Evolutionary conservation across 352 stramenopile species (phyloP), one percentile per base, ranked within the genome.

Genomic region (Phytophthora podocarpi): DNA sequence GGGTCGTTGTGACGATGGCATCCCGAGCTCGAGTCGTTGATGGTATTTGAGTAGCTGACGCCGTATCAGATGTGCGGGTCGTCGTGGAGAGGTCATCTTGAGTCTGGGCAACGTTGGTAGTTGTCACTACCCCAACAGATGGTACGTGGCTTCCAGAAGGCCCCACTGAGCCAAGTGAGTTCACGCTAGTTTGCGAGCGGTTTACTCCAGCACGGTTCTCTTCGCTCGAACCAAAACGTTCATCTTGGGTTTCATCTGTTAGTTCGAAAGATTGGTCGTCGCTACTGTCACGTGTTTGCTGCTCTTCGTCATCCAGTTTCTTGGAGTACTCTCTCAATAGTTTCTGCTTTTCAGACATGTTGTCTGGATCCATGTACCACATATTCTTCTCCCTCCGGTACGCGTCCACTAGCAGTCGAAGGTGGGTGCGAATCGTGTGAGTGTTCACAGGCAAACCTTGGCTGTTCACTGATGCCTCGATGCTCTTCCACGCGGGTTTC

Each of bases 291-390:
- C 28, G n/a, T 32, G 37, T 36, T 18, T 45, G 27, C 21, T 31
- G 9, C n/a, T 56, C 34, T 21, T 53, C 35, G 5, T 48, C 34
- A 39, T 68, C 51, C 32, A 72, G 9, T n/a, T 37, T 47, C 15
- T 30, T 52, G 20, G 51, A 65, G 15, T 69, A 72, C 3, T 18
- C 36, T 28, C 39, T 52, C 39, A 72, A 26, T 2, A 72, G 24
- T 8, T 37, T 23, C 13, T 67, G 37, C 40, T 59, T 68, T 21
- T 64, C 64, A 2, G 59, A 54, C 39, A 69, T 36, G 0, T 36
- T 20, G 5, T 26, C 26, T 5, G 36, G 28, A 12, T 45, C 34
- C 9, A 28, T 30, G 1, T 62, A 10, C 31, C 37, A 30, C 9
- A 23, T 16, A 12, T 18, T 40, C 9, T 42, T 15, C 27, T 60